Conservation (phyloP, 192 early-diverging fungal genomes). For the Linnemannia exigua region DNA sequence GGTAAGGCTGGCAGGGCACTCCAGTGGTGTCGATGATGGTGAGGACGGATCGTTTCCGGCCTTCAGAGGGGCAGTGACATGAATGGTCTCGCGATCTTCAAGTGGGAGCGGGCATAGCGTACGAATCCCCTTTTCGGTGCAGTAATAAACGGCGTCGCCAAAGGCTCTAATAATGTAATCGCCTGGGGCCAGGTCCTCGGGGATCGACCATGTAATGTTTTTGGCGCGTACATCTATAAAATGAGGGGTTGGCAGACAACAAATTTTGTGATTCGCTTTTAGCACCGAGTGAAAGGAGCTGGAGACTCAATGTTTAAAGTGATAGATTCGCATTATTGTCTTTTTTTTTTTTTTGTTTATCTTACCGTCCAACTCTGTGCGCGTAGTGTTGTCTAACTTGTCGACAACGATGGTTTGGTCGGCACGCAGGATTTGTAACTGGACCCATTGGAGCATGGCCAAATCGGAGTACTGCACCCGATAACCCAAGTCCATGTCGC, state of each 20-base stretch:
- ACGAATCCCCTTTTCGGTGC: slow-evolving; percentile 8
- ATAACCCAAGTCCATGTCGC: slow-evolving; percentile 31
- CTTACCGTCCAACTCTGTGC: slow-evolving; percentile 34
- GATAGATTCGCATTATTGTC: not conserved
- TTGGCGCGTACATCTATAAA: slow-evolving; percentile 20
- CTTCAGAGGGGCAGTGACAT: slow-evolving; percentile 2
- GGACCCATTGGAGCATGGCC: slow-evolving; percentile 40
- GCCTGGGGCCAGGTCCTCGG: slow-evolving; percentile 12
- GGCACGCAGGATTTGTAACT: slow-evolving; percentile 25
- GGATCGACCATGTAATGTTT: slow-evolving; percentile 43
- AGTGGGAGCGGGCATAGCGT: slow-evolving; percentile 20
- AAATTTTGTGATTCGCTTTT: no score
- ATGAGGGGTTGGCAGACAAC: not conserved
- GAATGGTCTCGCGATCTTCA: slow-evolving; percentile 19
- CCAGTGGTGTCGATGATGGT: not conserved
- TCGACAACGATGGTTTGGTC: slow-evolving; percentile 18
- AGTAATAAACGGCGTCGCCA: slow-evolving; percentile 27
- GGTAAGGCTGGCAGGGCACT: not conserved
- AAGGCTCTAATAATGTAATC: slow-evolving; percentile 40
- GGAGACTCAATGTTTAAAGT: not conserved
- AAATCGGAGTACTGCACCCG: slow-evolving; percentile 50
- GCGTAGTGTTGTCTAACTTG: slow-evolving; percentile 36
- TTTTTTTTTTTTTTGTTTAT: not conserved
- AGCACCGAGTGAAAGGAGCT: not conserved
- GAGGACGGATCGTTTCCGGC: not conserved